Evolutionary conservation across 495 filamentous ascomycete species (phyloP), one percentile per base, ranked within the genome.

Genomic region (Penicillium coffeae): DNA sequence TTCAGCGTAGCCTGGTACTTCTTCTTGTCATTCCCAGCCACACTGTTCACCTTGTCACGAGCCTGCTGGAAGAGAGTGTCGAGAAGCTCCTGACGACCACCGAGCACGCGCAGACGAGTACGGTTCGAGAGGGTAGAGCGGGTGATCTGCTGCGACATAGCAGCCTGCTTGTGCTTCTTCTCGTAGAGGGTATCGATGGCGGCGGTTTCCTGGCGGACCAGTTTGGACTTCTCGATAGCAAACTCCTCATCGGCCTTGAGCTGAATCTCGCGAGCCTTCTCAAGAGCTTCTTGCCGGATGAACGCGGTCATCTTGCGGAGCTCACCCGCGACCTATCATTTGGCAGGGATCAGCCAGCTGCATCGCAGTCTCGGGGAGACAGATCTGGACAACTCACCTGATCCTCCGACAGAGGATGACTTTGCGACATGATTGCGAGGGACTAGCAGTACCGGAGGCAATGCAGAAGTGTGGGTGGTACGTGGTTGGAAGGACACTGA

Each of bases 281-380:
- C 94, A 32, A 84, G 74, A 19, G 94, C 94, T 79, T 99, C 94
- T 75, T 96, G 91, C 66, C 86, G 87, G 83, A 99, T 99, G 87
- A 99, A 99, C 67, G 91, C 89, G 38, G 94, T 97, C 94, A 99
- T 99, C 79, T 99, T 99, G 77, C 86, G 88, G 67, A 99, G 88
- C 80, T 99, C 94, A 68, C 82, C 80, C 63, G 84, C 80, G 72
- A 99, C 92, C 91, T 96, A 56, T 13, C 18, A 22, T 22, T 35
- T 12, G 13, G 16, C 41, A 46, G 54, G 46, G 35, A 51, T 53
- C 37, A 59, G 56, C 55, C 45, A 25, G 22, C 40, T 30, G 47
- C 34, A 21, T 21, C 15, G 27, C 21, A 8, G 21, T 21, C 44
- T 56, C 4, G 19, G 16, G 25, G 8, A 21, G 18, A 20, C 10